A percentile compares a stretch with the other conserved stretches of the same genome.
Conservation (phyloP, 768 basidiomycete genomes). For the Leccinum uliginosum region DNA sequence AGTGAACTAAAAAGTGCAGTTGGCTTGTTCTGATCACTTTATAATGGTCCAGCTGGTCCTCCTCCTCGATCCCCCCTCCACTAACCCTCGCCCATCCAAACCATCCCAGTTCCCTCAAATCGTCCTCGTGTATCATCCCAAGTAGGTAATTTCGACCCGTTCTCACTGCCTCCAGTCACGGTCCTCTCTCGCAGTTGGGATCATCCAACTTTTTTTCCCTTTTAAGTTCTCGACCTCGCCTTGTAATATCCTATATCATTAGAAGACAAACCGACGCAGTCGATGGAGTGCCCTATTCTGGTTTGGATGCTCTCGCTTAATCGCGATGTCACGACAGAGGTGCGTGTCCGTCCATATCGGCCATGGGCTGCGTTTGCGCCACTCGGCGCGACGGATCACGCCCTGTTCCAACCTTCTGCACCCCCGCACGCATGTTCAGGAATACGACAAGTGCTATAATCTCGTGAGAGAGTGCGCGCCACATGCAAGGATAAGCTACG, state of each 20-base stretch:
- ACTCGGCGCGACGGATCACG: constrained; percentile 2
- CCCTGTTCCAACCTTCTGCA: neutral
- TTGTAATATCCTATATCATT: constrained; percentile 2
- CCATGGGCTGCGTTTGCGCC: neutral
- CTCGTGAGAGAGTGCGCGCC: constrained; percentile 59
- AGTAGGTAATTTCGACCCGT: neutral
- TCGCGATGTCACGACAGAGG: constrained; percentile 65
- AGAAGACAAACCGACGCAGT: neutral
- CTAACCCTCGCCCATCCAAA: neutral
- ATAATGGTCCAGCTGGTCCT: constrained; percentile 20
- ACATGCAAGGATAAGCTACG: constrained; percentile 49
- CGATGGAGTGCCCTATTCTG: constrained; percentile 61
- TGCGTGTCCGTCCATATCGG: constrained; percentile 26
- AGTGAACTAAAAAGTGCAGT: constrained; percentile 21
- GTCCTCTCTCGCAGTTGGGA: neutral
- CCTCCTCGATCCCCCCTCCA: neutral
- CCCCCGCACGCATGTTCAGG: constrained; percentile 37
- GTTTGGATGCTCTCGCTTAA: constrained; percentile 81
- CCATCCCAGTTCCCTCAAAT: neutral
- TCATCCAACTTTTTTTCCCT: neutral
- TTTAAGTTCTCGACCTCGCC: neutral
- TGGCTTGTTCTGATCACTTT: constrained; percentile 26
- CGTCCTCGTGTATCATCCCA: neutral
- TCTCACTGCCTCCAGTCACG: neutral
- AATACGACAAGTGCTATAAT: constrained; percentile 65